phyloP scores from a whole-genome alignment of 257 asterid species.

The Ligustrum vulgare region DNA sequence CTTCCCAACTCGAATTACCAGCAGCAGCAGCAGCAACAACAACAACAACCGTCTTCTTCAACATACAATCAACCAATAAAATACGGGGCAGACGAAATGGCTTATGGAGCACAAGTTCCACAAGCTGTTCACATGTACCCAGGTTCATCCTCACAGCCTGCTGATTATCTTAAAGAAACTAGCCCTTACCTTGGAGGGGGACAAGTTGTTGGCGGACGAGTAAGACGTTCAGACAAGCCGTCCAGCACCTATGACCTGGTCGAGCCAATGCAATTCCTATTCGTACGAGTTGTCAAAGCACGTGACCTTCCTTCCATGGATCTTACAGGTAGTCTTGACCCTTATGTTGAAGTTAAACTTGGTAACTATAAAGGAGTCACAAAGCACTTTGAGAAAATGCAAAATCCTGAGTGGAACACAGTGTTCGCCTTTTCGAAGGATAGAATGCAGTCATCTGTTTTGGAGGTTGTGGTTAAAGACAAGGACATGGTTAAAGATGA shows the following conservation, averaged over 20 bases:
- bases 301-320: conserved; percentile 76
- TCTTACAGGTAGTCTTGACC: conserved; percentile 75
- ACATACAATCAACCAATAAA: conserved; percentile 34
- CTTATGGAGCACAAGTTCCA: conserved; percentile 53
- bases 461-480: conserved; percentile 72
- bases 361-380: conserved; percentile 93
- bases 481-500: conserved; percentile 80
- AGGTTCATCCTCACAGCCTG: conserved; percentile 52
- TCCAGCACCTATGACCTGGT: conserved; percentile 78
- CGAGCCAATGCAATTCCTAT: conserved; percentile 91
- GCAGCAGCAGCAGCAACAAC: too few relatives aligned
- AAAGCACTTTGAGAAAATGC: conserved; percentile 64
- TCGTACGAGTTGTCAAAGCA: conserved; percentile 80
- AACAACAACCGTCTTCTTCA: conserved; percentile 33
- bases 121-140: conserved; percentile 41
- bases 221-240: conserved; percentile 51
- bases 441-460: conserved; percentile 65
- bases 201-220: conserved; percentile 67
- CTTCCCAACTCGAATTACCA: conserved; percentile 47
- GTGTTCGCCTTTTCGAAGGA: conserved; percentile 82
- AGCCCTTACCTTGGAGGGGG: conserved; percentile 92
- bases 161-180: conserved; percentile 72
- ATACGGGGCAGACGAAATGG: conserved; percentile 52
- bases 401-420: conserved; percentile 79
- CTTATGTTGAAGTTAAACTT: conserved; percentile 80